phyloP scores from a whole-genome alignment of 2,329 filamentous ascomycete genomes.

The Penicillium sp. region DNA sequence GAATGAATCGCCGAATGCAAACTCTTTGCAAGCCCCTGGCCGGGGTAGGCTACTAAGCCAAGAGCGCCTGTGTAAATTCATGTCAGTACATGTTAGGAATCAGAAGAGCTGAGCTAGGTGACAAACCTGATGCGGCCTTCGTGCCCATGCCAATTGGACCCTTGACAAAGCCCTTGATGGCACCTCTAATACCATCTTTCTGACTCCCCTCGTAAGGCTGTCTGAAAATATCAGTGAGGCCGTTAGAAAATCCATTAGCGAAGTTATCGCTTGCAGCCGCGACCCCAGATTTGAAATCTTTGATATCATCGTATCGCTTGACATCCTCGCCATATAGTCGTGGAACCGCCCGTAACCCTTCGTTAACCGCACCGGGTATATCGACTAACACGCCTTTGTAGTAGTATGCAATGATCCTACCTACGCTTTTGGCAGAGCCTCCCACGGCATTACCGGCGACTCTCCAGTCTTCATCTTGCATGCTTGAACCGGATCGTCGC shows the following conservation, averaged over 20 bases:
- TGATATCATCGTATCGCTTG: conserved; percentile 34
- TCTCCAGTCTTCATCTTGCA: neutral
- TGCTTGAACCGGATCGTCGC: neutral
- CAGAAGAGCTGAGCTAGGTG: neutral
- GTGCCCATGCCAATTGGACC: conserved; percentile 22
- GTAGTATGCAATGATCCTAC: conserved; percentile 28
- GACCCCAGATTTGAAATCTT: conserved; percentile 36
- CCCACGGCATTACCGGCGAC: conserved; percentile 10
- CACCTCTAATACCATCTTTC: conserved; percentile 35
- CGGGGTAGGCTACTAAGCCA: conserved; percentile 36
- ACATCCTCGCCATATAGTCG: conserved; percentile 41
- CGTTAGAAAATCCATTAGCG: conserved; percentile 33
- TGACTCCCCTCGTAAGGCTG: conserved; percentile 34
- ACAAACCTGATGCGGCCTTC: conserved; percentile 10
- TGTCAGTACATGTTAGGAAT: neutral
- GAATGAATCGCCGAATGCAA: conserved; percentile 28
- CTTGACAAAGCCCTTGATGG: conserved; percentile 39
- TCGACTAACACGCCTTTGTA: conserved; percentile 40
- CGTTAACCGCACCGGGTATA: conserved; percentile 38
- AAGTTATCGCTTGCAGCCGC: conserved; percentile 37
- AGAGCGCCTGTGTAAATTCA: conserved; percentile 22
- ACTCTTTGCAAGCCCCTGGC: conserved; percentile 36
- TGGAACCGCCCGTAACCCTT: conserved; percentile 39
- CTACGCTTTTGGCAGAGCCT: conserved; percentile 26
- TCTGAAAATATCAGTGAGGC: conserved; percentile 34